Evolutionary conservation across 805 yeast species (phyloP).

Genomic region (Starmerella cellae): DNA sequence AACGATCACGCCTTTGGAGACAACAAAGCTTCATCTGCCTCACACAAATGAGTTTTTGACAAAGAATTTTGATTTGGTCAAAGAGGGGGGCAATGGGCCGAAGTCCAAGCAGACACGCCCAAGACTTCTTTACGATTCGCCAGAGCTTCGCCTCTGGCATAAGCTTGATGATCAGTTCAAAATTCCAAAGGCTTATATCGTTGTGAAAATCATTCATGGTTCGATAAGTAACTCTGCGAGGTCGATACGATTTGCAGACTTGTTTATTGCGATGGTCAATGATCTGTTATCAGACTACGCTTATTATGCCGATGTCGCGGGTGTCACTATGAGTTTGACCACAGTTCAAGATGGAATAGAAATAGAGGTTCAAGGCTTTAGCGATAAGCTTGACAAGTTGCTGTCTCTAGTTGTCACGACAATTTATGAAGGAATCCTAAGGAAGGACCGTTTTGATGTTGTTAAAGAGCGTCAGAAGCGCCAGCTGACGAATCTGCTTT

Average conservation of each 20-base stretch:
- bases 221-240: conserved; percentile 3
- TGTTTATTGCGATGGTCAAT: conserved; percentile 57
- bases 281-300: conserved; percentile 65
- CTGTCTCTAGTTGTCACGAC: conserved; percentile 47
- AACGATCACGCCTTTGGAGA: not conserved
- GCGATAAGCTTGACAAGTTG: conserved; percentile 60
- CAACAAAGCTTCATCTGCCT: conserved; percentile 46
- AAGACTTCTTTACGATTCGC: conserved; percentile 38
- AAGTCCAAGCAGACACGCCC: conserved; percentile 42
- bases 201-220: conserved; percentile 50
- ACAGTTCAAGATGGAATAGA: conserved; percentile 59
- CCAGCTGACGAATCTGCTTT: conserved; percentile 55
- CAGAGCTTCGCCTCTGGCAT: conserved; percentile 43
- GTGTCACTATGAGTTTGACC: conserved; percentile 45
- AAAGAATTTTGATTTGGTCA: conserved; percentile 52
- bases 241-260: conserved; percentile 42
- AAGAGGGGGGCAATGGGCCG: conserved; percentile 19
- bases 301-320: conserved; percentile 77
- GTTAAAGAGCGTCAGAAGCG: conserved; percentile 51
- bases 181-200: conserved; percentile 73
- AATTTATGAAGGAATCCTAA: conserved; percentile 38
- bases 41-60: conserved; percentile 71
- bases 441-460: conserved; percentile 48
- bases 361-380: conserved; percentile 62
- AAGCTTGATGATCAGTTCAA: conserved; percentile 81